These are phyloP conservation scores for Fomitopsis pinicola DNA, from an alignment of 1,284 basidiomycete species.

Conservation along the genomic window DNA sequence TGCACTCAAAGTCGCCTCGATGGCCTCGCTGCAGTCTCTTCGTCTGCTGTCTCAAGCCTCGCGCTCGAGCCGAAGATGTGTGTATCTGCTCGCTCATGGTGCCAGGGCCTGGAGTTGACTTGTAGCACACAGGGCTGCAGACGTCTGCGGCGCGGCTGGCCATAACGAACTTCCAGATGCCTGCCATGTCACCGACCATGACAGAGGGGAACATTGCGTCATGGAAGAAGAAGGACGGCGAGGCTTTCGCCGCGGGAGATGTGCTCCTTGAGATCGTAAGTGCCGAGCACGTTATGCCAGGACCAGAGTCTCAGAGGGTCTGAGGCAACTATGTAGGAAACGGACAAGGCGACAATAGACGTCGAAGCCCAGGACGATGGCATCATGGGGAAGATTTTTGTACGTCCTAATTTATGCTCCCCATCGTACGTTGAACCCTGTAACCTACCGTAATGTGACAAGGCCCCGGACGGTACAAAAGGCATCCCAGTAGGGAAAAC, in stretches of 20 bases:
- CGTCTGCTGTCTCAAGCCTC: conserved; percentile 17
- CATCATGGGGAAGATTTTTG: conserved; percentile 88
- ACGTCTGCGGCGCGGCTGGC: conserved; percentile 49
- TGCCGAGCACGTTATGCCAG: conserved; percentile 26
- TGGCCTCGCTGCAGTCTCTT: conserved; percentile 16
- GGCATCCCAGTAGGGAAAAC: conserved; percentile 83
- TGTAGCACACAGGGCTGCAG: conserved; percentile 53
- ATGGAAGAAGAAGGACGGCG: conserved; percentile 94
- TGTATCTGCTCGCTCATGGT: not conserved
- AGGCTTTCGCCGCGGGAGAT: conserved; percentile 81
- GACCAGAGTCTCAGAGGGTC: not conserved
- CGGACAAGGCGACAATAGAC: conserved; percentile 98
- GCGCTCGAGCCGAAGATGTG: conserved; percentile 17
- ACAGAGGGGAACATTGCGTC: conserved; percentile 91
- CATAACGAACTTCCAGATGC: conserved; percentile 76
- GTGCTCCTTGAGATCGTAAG: conserved; percentile 89
- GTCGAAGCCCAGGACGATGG: conserved; percentile 99
- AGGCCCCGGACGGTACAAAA: conserved; percentile 83
- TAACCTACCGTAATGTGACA: not conserved
- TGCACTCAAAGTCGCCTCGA: too few species aligned
- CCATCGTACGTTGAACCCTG: not conserved
- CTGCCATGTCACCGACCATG: conserved; percentile 99
- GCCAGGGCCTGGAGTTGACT: not conserved
- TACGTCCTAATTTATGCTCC: conserved; percentile 31
- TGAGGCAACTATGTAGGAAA: conserved; percentile 62